A percentile compares a stretch with the other conserved stretches of the same genome.
Evolutionary conservation across 1,284 basidiomycete species (phyloP).

Genomic region (Veloporphyrellus conicus): DNA sequence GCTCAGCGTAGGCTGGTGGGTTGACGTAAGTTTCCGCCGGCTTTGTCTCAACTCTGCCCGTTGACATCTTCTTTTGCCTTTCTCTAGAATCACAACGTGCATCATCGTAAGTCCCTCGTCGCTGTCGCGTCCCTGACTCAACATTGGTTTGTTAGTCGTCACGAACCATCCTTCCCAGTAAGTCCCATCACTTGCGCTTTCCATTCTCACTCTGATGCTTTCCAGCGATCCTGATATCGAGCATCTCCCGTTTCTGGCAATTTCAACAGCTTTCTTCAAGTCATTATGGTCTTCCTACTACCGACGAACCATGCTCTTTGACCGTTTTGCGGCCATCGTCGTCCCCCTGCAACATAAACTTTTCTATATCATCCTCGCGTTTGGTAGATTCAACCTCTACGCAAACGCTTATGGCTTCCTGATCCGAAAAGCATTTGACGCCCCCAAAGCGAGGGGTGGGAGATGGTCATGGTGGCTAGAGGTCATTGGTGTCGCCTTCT

Average conservation of each 20-base stretch:
- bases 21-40: slow-evolving; percentile 71
- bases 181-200: slow-evolving; percentile 19
- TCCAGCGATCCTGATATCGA: slow-evolving; percentile 91
- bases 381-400: slow-evolving; percentile 96
- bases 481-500: slow-evolving; percentile 62
- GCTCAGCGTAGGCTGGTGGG: slow-evolving; percentile 97
- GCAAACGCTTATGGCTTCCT: slow-evolving; percentile 82
- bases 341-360: slow-evolving; percentile 85
- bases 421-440: slow-evolving; percentile 57
- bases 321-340: slow-evolving; percentile 64
- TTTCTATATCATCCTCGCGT: slow-evolving; percentile 88
- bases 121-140: slow-evolving; percentile 12
- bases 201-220: slow-evolving; percentile 19
- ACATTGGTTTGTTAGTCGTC: slow-evolving; percentile 57
- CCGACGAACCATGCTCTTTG: slow-evolving; percentile 81
- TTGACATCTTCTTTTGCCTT: slow-evolving; percentile 1
- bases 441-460: slow-evolving; percentile 55
- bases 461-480: slow-evolving; percentile 74
- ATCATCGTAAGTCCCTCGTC: slow-evolving; percentile 67
- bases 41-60: slow-evolving; percentile 3
- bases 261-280: slow-evolving; percentile 81
- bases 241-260: slow-evolving; percentile 96
- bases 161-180: slow-evolving; percentile 97
- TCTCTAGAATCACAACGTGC: slow-evolving; percentile 89
- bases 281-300: slow-evolving; percentile 94